Evolutionary conservation across 345 rosid species (phyloP).

Genomic region (Populus pruinosa): DNA sequence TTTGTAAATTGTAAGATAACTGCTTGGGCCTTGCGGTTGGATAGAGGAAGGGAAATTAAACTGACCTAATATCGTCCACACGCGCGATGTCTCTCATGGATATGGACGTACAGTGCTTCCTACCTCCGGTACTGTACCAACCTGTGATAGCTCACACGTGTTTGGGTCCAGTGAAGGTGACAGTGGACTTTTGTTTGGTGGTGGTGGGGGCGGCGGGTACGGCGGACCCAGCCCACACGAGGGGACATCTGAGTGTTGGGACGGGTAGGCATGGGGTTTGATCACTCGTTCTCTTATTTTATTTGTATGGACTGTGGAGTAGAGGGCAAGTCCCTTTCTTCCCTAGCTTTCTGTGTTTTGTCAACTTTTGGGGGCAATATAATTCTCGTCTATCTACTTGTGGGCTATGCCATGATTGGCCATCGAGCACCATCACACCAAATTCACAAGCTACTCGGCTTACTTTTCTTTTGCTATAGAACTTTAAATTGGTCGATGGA

Average conservation of each 20-base stretch:
- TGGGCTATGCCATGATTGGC: constrained; percentile 16
- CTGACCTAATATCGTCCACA: constrained; percentile 15
- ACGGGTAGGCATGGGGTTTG: constrained; percentile 30
- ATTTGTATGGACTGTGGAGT: background rate
- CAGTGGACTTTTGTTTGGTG: constrained; percentile 20
- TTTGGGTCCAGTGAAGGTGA: constrained; percentile 13
- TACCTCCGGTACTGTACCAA: background rate
- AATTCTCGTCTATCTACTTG: constrained; percentile 13
- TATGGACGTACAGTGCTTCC: background rate
- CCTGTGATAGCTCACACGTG: constrained; percentile 7
- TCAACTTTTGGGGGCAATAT: constrained; percentile 17
- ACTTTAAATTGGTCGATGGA: background rate
- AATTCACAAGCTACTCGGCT: background rate
- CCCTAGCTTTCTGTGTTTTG: constrained; percentile 32
- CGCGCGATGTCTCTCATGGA: constrained; percentile 28
- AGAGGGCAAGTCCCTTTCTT: constrained; percentile 27
- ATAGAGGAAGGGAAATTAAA: background rate
- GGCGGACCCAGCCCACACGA: constrained; percentile 26
- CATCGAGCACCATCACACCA: background rate
- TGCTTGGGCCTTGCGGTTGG: background rate
- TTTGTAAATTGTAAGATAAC: background rate
- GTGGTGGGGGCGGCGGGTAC: constrained; percentile 3
- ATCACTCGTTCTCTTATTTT: constrained; percentile 11
- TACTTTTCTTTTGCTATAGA: background rate
- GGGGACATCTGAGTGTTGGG: constrained; percentile 16